These are phyloP conservation scores for Lentinula guzmanii DNA, from an alignment of 768 basidiomycete species.

Conservation along the genomic window DNA sequence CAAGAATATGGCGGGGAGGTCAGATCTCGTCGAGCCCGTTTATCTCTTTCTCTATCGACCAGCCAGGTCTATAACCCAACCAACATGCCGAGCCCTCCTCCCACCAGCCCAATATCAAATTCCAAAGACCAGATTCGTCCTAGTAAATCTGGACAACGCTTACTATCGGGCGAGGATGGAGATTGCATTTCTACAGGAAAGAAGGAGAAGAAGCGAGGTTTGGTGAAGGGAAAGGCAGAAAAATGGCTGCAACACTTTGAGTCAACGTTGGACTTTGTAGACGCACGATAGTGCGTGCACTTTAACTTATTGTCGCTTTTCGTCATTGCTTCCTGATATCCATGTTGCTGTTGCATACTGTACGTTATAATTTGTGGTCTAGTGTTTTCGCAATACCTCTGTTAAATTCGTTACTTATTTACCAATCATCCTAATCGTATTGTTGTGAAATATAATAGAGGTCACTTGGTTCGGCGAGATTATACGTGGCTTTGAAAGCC, in stretches of 20 bases:
- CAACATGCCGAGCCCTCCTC: background rate
- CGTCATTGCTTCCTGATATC: background rate
- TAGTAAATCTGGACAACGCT: background rate
- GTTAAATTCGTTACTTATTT: too few relatives aligned
- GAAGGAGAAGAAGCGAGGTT: slow-evolving; percentile 3
- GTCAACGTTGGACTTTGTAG: slow-evolving; percentile 6
- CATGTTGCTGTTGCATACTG: background rate
- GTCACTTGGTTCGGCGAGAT: background rate
- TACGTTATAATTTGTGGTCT: background rate
- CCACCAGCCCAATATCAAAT: background rate
- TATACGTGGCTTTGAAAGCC: slow-evolving; percentile 33
- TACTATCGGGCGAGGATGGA: background rate
- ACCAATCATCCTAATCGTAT: background rate
- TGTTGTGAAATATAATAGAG: background rate
- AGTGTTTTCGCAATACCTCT: background rate
- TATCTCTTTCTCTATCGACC: slow-evolving; percentile 1
- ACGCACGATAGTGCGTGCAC: background rate
- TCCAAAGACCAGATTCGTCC: background rate
- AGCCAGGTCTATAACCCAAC: background rate
- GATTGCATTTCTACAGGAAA: background rate
- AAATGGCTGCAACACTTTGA: slow-evolving; percentile 2
- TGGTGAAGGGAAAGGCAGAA: slow-evolving; percentile 7
- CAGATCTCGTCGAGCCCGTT: background rate
- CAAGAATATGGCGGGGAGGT: background rate
- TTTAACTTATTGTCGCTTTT: background rate